Evolutionary conservation across 352 stramenopile species (phyloP).

Genomic region (Phytophthora cactorum): DNA sequence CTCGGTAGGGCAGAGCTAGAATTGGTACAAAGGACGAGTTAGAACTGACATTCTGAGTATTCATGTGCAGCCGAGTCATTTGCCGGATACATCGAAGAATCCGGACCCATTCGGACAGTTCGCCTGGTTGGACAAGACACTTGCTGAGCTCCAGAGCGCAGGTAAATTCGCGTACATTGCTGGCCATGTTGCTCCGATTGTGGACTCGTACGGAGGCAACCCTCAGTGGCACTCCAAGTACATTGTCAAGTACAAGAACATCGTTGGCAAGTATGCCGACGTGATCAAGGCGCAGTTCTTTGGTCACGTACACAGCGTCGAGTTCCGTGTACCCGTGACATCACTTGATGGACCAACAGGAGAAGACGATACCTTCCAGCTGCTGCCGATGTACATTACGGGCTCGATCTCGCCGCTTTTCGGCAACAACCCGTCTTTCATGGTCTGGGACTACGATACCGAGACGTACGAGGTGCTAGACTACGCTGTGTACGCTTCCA

Average conservation of each 20-base stretch:
- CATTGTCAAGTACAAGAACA: slow-evolving; percentile 81
- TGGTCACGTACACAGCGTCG: slow-evolving; percentile 93
- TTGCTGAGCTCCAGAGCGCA: slow-evolving; percentile 54
- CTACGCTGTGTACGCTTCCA: slow-evolving; percentile 77
- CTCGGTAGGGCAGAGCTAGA: slow-evolving; percentile 49
- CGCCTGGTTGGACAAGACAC: slow-evolving; percentile 83
- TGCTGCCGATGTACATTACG: slow-evolving; percentile 84
- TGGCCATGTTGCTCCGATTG: slow-evolving; percentile 92
- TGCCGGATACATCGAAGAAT: slow-evolving; percentile 69
- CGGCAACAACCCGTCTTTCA: slow-evolving; percentile 93
- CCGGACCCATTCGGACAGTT: slow-evolving; percentile 93
- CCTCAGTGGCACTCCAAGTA: slow-evolving; percentile 91
- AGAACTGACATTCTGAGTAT: not conserved
- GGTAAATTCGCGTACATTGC: slow-evolving; percentile 86
- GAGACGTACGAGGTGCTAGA: slow-evolving; percentile 82
- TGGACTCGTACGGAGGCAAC: slow-evolving; percentile 91
- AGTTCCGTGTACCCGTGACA: slow-evolving; percentile 81
- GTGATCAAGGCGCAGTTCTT: slow-evolving; percentile 92
- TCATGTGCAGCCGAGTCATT: slow-evolving; percentile 64
- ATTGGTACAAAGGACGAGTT: not conserved
- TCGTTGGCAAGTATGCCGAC: slow-evolving; percentile 72
- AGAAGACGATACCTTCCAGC: slow-evolving; percentile 30
- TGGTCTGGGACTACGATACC: slow-evolving; percentile 82
- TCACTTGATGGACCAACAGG: slow-evolving; percentile 23
- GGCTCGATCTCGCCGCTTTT: slow-evolving; percentile 92